These are phyloP conservation scores for Oemleria cerasiformis DNA, from an alignment of 306 rosid species.

Conservation along the genomic window DNA sequence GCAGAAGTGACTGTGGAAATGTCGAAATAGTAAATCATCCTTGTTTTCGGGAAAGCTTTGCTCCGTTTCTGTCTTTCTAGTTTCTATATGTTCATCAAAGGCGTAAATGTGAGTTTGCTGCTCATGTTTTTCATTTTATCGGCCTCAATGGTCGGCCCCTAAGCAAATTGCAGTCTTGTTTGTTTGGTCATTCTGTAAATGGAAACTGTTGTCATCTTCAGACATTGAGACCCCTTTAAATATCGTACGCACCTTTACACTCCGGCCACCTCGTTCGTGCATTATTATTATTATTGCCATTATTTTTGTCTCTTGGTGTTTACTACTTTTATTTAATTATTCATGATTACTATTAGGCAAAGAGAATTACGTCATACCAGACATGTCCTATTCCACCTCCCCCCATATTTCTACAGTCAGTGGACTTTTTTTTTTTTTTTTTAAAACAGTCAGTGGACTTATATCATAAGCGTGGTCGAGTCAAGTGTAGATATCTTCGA, in stretches of 20 bases:
- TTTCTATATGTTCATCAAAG: neutral
- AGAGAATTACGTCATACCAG: constrained; percentile 1
- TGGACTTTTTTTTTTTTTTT: no score
- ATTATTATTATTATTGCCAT: neutral
- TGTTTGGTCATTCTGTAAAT: constrained; percentile 6
- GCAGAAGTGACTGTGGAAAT: neutral
- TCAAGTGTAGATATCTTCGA: neutral
- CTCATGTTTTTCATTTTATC: neutral
- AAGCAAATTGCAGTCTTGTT: no score
- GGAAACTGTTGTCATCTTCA: neutral
- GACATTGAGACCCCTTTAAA: neutral
- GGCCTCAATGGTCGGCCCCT: no score
- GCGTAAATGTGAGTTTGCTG: neutral
- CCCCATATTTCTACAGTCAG: neutral
- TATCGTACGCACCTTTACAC: neutral
- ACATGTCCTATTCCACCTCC: neutral
- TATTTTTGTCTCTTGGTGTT: neutral
- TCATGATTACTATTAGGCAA: neutral
- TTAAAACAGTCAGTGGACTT: neutral
- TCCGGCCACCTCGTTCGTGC: neutral
- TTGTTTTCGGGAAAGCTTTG: neutral
- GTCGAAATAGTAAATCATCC: neutral
- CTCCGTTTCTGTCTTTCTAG: neutral
- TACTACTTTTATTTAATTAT: neutral
- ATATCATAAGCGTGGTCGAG: neutral